A percentile compares a stretch with the other conserved stretches of the same genome.
Evolutionary conservation across 2,329 filamentous ascomycete species (phyloP).

Genomic region (Diaporthe sp.): DNA sequence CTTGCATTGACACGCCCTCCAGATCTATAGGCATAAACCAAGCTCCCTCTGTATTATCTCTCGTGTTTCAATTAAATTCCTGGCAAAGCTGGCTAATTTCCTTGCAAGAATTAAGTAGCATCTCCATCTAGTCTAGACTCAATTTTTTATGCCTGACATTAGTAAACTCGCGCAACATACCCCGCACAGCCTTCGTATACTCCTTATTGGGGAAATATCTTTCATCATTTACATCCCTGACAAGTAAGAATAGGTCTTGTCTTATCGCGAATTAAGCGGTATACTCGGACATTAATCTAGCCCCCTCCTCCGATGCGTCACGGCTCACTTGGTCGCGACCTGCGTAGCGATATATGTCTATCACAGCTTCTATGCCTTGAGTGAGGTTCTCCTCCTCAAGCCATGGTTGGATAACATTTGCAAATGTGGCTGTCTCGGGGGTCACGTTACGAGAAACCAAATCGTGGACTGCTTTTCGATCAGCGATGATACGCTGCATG

Average conservation of each 20-base stretch:
- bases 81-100: slow-evolving; percentile 62
- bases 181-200: not conserved
- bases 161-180: not conserved
- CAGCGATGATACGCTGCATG: not conserved
- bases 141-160: not conserved
- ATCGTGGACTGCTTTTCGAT: not conserved
- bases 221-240: not conserved
- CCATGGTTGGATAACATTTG: not conserved
- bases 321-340: not conserved
- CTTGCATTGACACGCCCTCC: not conserved
- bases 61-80: slow-evolving; percentile 64
- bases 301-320: slow-evolving; percentile 2
- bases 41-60: slow-evolving; percentile 58
- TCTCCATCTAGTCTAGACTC: slow-evolving; percentile 54
- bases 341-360: slow-evolving; percentile 17
- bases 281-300: not conserved
- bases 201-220: not conserved
- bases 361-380: slow-evolving; percentile 38
- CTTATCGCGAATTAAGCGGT: not conserved
- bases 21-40: slow-evolving; percentile 6
- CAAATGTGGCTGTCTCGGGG: not conserved
- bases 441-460: not conserved
- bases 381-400: not conserved
- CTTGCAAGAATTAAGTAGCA: slow-evolving; percentile 66
- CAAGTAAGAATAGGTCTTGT: not conserved